A percentile compares a stretch with the other conserved stretches of the same genome.
Conservation (phyloP, 176 grass and related monocot species). For the Carex myosuroides region DNA sequence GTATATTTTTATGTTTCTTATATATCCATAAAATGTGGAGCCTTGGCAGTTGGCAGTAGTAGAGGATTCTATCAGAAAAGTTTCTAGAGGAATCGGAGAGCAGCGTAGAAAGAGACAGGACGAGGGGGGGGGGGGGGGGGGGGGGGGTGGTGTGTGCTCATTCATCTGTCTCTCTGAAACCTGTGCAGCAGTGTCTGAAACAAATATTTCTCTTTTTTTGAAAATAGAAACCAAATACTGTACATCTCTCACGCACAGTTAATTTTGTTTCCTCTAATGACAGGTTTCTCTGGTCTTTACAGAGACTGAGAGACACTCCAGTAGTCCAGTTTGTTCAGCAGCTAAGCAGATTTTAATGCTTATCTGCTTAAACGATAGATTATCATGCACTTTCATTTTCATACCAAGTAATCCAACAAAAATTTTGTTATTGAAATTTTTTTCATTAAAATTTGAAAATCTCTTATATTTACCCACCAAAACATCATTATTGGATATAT, state of each 20-base stretch:
- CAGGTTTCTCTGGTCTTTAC: background rate
- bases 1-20: too few relatives aligned
- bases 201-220: background rate
- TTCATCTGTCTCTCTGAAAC: background rate
- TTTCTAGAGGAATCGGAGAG: background rate
- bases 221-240: conserved; percentile 6
- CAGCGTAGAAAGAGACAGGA: background rate
- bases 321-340: background rate
- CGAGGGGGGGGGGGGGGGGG: background rate
- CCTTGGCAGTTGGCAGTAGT: background rate
- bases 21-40: too few relatives aligned
- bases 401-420: background rate
- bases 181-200: background rate
- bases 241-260: background rate
- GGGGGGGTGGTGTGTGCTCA: too few relatives aligned
- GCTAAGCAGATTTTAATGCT: background rate
- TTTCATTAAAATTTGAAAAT: background rate
- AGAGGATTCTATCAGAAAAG: background rate
- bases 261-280: background rate
- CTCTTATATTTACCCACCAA: too few relatives aligned
- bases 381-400: background rate
- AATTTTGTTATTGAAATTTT: background rate
- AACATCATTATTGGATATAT: too few relatives aligned
- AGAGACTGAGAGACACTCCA: conserved; percentile 6
- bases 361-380: background rate